Percentiles rank a stretch among this genome's conserved stretches.
These are phyloP conservation scores for Penstemon barbatus DNA, from an alignment of 257 asterid genomes.

Conservation along the genomic window DNA sequence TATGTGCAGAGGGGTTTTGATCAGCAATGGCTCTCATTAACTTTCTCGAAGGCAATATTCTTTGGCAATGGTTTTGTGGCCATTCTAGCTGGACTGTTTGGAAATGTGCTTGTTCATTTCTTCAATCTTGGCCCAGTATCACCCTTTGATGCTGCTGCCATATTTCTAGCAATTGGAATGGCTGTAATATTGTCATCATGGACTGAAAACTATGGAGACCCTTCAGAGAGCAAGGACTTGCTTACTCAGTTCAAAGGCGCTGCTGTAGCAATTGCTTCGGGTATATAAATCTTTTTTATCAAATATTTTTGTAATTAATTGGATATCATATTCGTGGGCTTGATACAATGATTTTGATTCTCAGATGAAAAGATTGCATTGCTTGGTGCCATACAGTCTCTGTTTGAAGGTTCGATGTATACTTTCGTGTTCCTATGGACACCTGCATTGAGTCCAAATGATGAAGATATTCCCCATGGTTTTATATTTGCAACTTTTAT, in stretches of 20 bases:
- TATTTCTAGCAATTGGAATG: slow-evolving; percentile 90
- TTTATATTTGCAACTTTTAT: slow-evolving; percentile 90
- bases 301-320: background rate
- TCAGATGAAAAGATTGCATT: slow-evolving; percentile 94
- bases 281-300: slow-evolving; percentile 36
- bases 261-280: slow-evolving; percentile 91
- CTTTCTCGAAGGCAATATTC: slow-evolving; percentile 93
- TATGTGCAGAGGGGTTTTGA: slow-evolving; percentile 89
- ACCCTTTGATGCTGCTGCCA: slow-evolving; percentile 89
- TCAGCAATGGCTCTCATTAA: slow-evolving; percentile 94
- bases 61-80: slow-evolving; percentile 96
- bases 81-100: slow-evolving; percentile 76
- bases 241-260: slow-evolving; percentile 87
- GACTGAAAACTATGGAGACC: slow-evolving; percentile 85
- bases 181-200: slow-evolving; percentile 82
- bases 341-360: slow-evolving; percentile 27
- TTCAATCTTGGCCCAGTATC: slow-evolving; percentile 88
- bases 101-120: slow-evolving; percentile 79
- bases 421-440: slow-evolving; percentile 97
- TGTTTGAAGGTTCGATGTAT: slow-evolving; percentile 96
- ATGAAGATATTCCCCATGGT: slow-evolving; percentile 92
- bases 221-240: slow-evolving; percentile 85
- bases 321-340: slow-evolving; percentile 21
- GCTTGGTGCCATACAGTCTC: slow-evolving; percentile 93
- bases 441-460: slow-evolving; percentile 91